Conservation (phyloP, 208 protist species). For the Leishmania guyanensis region DNA sequence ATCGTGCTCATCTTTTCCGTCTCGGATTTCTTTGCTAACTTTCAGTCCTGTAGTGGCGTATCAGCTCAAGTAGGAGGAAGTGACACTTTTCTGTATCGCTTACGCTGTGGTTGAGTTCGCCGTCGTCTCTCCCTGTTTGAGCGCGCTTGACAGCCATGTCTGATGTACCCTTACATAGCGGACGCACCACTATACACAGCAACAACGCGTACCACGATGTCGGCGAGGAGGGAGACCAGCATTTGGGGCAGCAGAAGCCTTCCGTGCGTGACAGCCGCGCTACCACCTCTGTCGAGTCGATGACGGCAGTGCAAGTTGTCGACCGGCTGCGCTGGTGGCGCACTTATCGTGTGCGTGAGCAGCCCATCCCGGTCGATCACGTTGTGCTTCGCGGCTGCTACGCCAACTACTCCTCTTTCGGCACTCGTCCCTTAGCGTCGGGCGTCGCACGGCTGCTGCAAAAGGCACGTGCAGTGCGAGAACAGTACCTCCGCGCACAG, state of each 20-base stretch:
- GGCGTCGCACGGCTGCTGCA: constrained; percentile 23
- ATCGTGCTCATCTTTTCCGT: background rate
- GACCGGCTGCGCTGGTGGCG: constrained; percentile 84
- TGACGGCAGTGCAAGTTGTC: constrained; percentile 47
- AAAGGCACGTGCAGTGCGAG: constrained; percentile 18
- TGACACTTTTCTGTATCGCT: background rate
- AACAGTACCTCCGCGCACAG: constrained; percentile 12
- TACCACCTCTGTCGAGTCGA: background rate
- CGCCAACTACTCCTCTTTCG: constrained; percentile 55
- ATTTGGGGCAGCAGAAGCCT: constrained; percentile 6
- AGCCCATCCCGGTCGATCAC: constrained; percentile 46
- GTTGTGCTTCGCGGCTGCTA: constrained; percentile 43
- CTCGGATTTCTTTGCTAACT: background rate
- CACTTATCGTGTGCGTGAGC: constrained; percentile 39
- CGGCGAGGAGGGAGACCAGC: background rate
- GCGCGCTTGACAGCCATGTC: background rate
- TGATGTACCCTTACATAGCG: background rate
- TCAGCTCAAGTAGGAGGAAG: background rate
- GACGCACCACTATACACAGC: constrained; percentile 24
- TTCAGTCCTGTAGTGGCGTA: background rate
- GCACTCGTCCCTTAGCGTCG: constrained; percentile 39
- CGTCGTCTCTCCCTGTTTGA: constrained; percentile 5
- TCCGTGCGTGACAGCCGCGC: background rate
- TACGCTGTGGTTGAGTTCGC: background rate
- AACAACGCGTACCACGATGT: background rate